Evolutionary conservation across 2,329 filamentous ascomycete genomes (phyloP), one percentile per base, ranked within the genome.

Genomic region (Nothomitra cinnamomea): DNA sequence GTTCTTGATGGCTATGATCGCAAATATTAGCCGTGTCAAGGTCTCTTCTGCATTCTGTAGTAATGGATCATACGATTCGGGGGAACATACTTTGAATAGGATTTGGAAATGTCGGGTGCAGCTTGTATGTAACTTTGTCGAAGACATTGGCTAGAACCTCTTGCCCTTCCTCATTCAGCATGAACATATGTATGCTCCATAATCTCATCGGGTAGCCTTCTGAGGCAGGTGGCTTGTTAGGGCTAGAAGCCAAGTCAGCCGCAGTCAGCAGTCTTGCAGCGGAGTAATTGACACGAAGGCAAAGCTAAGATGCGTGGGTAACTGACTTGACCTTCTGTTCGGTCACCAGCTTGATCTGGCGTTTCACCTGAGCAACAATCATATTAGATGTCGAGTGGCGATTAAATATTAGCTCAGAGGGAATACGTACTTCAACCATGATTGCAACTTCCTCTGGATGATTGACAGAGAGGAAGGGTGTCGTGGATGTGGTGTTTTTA

Each of bases 31-130:
- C 51, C 5, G 35, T 57, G 6, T 13, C 13, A 8, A 8, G 4
- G 8, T 5, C 41, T 24, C 41, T 24, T 13, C 41, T 24, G 13
- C 17, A 45, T 24, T 4, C 41, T 15, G 15, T n/a, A 21, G 19
- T 6, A 19, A 7, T 8, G 17, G 13, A 8, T 19, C 28, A 12
- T 15, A 21, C 32, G 12, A 47, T 41, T n/a, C 24, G 35, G 8
- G 53, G 32, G 10, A 49, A 74, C 83, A 61, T 75, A 94, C 88
- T 83, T 71, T 96, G 90, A 52, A 78, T 68, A 48, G 74, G 84
- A 62, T 89, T 85, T 53, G 83, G 85, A 68, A 98, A 98, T 51
- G 87, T 92, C 35, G 92, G 90, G 69, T 98, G 92, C 28, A 98
- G 78, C 64, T 87, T 85, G 72, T 95, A 98, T 54, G 83, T 83